phyloP scores from a whole-genome alignment of 768 basidiomycete species.

The Naematelia encephala region DNA sequence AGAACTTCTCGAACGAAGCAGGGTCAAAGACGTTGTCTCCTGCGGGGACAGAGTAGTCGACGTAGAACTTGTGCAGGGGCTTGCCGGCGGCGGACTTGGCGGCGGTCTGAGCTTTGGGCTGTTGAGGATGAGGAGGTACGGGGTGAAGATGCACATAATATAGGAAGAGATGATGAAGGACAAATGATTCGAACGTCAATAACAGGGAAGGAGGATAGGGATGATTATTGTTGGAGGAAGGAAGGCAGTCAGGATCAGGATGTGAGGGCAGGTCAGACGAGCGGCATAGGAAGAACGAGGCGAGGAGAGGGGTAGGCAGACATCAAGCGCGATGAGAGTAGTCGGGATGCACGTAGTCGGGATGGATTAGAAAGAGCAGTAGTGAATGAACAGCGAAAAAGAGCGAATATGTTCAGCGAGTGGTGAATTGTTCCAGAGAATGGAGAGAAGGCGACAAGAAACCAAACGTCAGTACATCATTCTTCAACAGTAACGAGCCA shows the following conservation, averaged over 20 bases:
- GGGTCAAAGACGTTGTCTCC: slow-evolving; percentile 55
- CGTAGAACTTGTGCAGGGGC: slow-evolving; percentile 50
- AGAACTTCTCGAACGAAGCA: slow-evolving; percentile 70
- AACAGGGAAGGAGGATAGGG: background rate
- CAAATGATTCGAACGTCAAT: background rate
- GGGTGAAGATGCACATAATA: background rate
- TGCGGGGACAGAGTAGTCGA: slow-evolving; percentile 50
- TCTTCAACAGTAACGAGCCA: background rate
- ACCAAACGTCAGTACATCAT: slow-evolving; percentile 7
- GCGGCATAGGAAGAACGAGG: background rate
- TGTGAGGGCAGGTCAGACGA: background rate
- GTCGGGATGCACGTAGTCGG: no score
- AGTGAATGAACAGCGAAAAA: no score
- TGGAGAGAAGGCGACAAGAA: background rate
- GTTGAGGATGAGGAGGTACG: background rate
- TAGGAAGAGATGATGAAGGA: background rate
- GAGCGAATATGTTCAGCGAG: no score
- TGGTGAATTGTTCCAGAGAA: background rate
- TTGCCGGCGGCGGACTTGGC: slow-evolving; percentile 37
- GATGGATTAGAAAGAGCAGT: no score
- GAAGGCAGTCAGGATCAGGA: background rate
- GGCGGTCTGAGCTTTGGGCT: slow-evolving; percentile 9
- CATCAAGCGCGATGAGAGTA: slow-evolving; percentile 2
- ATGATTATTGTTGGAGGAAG: background rate
- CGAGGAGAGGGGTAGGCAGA: no score